Base-by-base conservation (phyloP, 2,329 filamentous ascomycete genomes). In the Geosmithia putterillii region DNA sequence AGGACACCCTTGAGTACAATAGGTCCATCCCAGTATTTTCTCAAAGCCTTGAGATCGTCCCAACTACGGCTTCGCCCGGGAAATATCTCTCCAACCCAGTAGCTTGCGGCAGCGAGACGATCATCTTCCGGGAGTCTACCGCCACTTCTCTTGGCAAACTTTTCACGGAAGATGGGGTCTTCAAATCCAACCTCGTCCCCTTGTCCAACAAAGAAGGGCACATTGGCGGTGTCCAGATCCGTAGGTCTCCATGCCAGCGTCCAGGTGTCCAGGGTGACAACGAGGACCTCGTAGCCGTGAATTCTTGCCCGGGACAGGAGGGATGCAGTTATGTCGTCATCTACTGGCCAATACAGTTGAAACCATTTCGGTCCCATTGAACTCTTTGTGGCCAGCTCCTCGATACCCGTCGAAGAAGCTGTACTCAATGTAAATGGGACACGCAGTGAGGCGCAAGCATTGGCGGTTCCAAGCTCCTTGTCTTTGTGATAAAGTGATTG, bases 221-320 rank as follows among this genome's bases (percentile, higher is more conserved):
- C 52, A 51, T 76, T 82, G 3, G 66, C 74, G 14, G 70, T 68
- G 48, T 85, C 81, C 4, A 86, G 68, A 53, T 86, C 82, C 0
- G 65, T 68, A 0, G 81, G 82, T 34, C 83, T 67, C 81, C 82
- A 88, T 1, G 72, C 73, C 32, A 87, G 66, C 12, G 71, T 70
- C 59, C 76, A 84, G 0, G 81, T 86, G 57, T 88, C 83, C 0
- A 86, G 65, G 0, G 84, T 88, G 1, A 88, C 78, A 7, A 87
- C 74, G 0, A 87, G 66, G 1, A 78, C 79, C 28, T 68, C 70
- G 59, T 71, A 87, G 1, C 81, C 82, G 25, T 65, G 70, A 0
- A 61, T 65, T 53, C 76, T 76, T 1, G 81, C 83, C 0, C 81
- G 70, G 1, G 59, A 54, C 4, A 87, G 66, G 15, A 87, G 61